phyloP scores from a whole-genome alignment of 2,329 filamentous ascomycete genomes.

The Dactylella cylindrospora region DNA sequence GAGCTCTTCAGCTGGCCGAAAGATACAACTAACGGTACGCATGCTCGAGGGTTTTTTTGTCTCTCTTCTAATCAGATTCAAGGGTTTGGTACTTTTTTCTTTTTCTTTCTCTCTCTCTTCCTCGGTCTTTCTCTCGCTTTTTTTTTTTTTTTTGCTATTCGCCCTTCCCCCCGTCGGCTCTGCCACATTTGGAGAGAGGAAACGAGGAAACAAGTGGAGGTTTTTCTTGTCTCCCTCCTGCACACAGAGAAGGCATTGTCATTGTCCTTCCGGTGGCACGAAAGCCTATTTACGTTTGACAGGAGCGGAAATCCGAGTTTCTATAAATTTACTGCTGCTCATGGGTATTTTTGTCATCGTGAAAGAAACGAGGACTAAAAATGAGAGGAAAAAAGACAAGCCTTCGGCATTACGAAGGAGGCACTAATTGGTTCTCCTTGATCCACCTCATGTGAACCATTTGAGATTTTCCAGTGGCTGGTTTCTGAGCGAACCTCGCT shows the following conservation, averaged over 20 bases:
- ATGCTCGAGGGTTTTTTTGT: not conserved
- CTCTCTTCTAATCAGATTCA: too few relatives aligned
- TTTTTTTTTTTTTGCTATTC: not conserved
- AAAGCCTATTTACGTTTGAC: conserved; percentile 42
- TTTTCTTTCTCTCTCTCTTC: too few relatives aligned
- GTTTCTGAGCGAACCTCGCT: conserved; percentile 35
- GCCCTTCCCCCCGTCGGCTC: not conserved
- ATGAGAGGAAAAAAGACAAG: not conserved
- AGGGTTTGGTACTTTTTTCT: too few relatives aligned
- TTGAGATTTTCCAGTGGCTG: conserved; percentile 33
- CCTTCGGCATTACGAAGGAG: not conserved
- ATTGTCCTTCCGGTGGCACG: conserved; percentile 29
- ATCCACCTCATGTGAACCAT: conserved; percentile 14
- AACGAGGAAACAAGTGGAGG: too few relatives aligned
- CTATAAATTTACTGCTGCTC: conserved; percentile 6
- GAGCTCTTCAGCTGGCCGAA: not conserved
- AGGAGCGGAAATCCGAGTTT: conserved; percentile 27
- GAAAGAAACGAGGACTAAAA: conserved; percentile 1
- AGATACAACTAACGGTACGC: not conserved
- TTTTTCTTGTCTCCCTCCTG: too few relatives aligned
- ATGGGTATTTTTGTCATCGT: conserved; percentile 32
- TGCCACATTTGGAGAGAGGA: too few relatives aligned
- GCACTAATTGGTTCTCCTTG: too few relatives aligned
- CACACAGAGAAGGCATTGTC: too few relatives aligned
- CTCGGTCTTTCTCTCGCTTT: too few relatives aligned